Base-by-base conservation (phyloP, 495 filamentous ascomycete species). In the Cercophora sp. region DNA sequence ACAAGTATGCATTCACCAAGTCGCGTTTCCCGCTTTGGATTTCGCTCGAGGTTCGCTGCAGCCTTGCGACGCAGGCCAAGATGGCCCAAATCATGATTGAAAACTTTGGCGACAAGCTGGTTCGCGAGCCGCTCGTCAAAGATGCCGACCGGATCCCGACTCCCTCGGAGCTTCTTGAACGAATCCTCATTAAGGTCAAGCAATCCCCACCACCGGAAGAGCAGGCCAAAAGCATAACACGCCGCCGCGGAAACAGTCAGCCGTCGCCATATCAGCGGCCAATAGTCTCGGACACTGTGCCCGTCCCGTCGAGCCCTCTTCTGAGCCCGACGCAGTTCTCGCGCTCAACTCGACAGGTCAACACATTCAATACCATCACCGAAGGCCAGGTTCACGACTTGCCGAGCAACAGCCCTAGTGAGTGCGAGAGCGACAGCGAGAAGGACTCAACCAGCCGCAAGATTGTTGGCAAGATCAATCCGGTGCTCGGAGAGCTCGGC, bases 31-130 rank as follows among this genome's bases (percentile, higher is more conserved):
- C 93, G 6, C 78, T 98, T 6, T 94, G 91, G 67, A 79, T 98
- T 40, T 97, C 93, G 13, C 85, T 98, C 19, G 93, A 98, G 62
- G 91, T 98, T 15, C 93, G 96, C 64, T 98, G 93, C 76, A 84
- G 79, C 57, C 67, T 83, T 8, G 78, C 85, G 43, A 92, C 96
- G 59, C 93, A 98, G 65, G 71, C 81, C 32, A 79, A 78, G 31
- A 96, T 98, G 92, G 89, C 90, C 19, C 85, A 88, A 44, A 93
- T 89, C 52, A 94, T 98, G 83, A 84, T 83, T 47, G 82, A 86
- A 22, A 80, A 84, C 16, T 91, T 96, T 64, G 87, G 85, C 25
- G 78, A 87, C 19, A 82, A 83, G 60, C 81, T 98, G 8, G 70
- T 97, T 19, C 78, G 83, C 2, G 80, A 91, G 50, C 87, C 89